Percentiles rank a stretch among this genome's conserved stretches.
phyloP scores from a whole-genome alignment of 495 filamentous ascomycete species.

The Neurospora tetraspora region DNA sequence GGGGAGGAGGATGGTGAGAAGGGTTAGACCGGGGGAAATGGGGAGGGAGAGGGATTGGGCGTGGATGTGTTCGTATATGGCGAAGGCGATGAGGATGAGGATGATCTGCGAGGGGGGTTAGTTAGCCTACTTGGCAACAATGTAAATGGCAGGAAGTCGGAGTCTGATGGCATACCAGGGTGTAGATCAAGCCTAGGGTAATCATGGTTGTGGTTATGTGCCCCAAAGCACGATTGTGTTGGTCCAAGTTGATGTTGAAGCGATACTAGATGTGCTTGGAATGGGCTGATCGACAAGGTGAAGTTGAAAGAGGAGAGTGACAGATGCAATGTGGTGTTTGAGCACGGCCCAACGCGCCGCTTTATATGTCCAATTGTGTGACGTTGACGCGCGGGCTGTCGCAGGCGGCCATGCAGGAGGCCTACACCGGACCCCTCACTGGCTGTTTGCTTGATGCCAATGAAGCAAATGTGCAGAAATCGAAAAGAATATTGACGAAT shows the following conservation, averaged over 20 bases:
- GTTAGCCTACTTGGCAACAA: neutral
- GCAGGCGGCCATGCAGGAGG: neutral
- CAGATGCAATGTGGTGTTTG: neutral
- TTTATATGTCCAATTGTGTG: neutral
- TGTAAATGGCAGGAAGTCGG: neutral
- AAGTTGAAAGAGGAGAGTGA: neutral
- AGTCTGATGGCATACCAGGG: conserved; percentile 1
- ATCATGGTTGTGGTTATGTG: conserved; percentile 1
- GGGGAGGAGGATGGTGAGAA: conserved; percentile 42
- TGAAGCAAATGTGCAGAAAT: neutral
- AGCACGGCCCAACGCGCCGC: neutral
- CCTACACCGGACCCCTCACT: neutral
- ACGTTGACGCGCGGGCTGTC: neutral
- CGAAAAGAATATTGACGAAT: neutral
- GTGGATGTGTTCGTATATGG: conserved; percentile 39
- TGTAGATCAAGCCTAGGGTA: conserved; percentile 1
- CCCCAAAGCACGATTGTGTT: neutral
- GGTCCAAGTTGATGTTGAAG: neutral
- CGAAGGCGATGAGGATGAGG: conserved; percentile 17
- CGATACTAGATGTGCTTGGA: neutral
- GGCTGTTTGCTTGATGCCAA: neutral
- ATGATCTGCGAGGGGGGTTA: conserved; percentile 3
- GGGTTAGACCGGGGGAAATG: conserved; percentile 35
- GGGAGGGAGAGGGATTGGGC: conserved; percentile 40
- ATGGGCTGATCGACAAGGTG: neutral